Evolutionary conservation across 2,329 filamentous ascomycete species (phyloP).

Genomic region (Podosphaera aphanis): DNA sequence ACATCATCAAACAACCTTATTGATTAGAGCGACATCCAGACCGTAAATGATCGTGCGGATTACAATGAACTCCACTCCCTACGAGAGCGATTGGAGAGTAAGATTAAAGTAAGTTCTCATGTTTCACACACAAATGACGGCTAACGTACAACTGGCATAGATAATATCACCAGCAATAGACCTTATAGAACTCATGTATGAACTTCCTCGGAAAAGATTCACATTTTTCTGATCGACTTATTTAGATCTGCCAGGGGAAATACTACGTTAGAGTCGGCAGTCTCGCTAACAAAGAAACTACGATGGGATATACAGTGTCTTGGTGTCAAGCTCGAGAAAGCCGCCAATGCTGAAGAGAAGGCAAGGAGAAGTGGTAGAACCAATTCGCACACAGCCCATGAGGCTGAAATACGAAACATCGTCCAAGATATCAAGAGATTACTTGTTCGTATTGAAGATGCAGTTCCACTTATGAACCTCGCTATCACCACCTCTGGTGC

Average conservation of each 20-base stretch:
- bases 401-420: slow-evolving; percentile 43
- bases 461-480: slow-evolving; percentile 74
- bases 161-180: slow-evolving; percentile 80
- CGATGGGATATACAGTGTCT: slow-evolving; percentile 64
- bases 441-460: slow-evolving; percentile 62
- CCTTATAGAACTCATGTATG: slow-evolving; percentile 68
- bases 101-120: slow-evolving; percentile 43
- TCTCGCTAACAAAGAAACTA: slow-evolving; percentile 59
- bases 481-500: slow-evolving; percentile 88
- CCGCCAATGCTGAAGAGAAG: slow-evolving; percentile 38
- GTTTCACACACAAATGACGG: not conserved
- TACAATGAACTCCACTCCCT: slow-evolving; percentile 44
- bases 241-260: slow-evolving; percentile 45
- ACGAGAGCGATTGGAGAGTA: slow-evolving; percentile 55
- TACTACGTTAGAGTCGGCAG: slow-evolving; percentile 62
- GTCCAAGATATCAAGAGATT: slow-evolving; percentile 53
- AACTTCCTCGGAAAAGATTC: slow-evolving; percentile 16
- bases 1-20: not conserved
- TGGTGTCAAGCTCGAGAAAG: slow-evolving; percentile 48
- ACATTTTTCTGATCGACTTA: slow-evolving; percentile 4
- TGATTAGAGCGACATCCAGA: slow-evolving; percentile 18
- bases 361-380: slow-evolving; percentile 21
- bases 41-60: slow-evolving; percentile 46
- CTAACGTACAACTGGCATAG: slow-evolving; percentile 18
- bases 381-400: slow-evolving; percentile 29